Base-by-base conservation (phyloP, 1,284 basidiomycete species). In the Pterulicium gracile region DNA sequence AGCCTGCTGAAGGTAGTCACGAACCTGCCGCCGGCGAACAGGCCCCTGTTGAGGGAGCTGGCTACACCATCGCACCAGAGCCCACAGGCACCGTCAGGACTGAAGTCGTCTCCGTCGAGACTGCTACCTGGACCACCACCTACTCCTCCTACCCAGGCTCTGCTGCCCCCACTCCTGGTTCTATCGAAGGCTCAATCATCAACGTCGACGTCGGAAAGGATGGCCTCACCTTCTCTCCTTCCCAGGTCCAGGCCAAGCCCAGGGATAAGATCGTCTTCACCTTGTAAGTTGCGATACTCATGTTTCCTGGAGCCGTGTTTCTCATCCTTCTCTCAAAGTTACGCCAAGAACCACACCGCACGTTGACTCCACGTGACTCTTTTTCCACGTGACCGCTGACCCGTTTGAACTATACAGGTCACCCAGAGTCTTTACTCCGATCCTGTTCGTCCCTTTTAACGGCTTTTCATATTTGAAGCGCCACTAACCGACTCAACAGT, bases 351-450 rank as follows among this genome's bases (percentile, higher is more conserved):
- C 60, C 78, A 81, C 62, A 77, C 77, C n/a, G 73, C n/a, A n/a
- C n/a, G n/a, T n/a, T 75, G 35, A 80, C 79, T n/a, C 78, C 81
- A 58, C 78, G 77, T 10, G 68, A 73, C 12, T 82, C 82, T n/a
- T n/a, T n/a, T n/a, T n/a, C n/a, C n/a, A n/a, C n/a, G n/a, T n/a
- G n/a, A n/a, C n/a, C 56, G 71, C 65, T 21, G 42, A 43, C 42
- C 42, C 42, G 17, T n/a, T n/a, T n/a, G n/a, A n/a, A n/a, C n/a
- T n/a, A n/a, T n/a, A n/a, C n/a, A n/a, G n/a, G n/a, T n/a, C n/a
- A n/a, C n/a, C n/a, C n/a, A n/a, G n/a, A n/a, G n/a, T n/a, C n/a
- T n/a, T n/a, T n/a, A n/a, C n/a, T n/a, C n/a, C n/a, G n/a, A n/a
- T n/a, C n/a, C n/a, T n/a, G 39, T 44, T 4, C 27, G 43, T 32